Base-by-base conservation (phyloP, 352 stramenopile genomes). In the Globisporangium megalacanthum region DNA sequence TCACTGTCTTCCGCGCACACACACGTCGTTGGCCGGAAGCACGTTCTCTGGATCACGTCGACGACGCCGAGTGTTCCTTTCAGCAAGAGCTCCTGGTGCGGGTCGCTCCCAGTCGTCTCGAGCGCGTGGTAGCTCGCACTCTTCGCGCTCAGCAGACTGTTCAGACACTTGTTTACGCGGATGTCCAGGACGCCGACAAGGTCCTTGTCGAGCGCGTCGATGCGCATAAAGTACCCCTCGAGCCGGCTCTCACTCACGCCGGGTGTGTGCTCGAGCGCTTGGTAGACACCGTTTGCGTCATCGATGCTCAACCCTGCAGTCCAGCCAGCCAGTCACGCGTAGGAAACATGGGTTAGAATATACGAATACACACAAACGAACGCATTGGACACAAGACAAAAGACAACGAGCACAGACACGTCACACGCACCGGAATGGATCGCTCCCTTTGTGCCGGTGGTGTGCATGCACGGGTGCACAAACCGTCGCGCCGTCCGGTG, bases 131-230 rank as follows among this genome's bases (percentile, higher is more conserved):
- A 93, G 49, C 68, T 73, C 7, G 58, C 52, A 47, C 80, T 93
- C 4, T 49, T 64, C 35, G 50, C 44, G 17, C 58, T 49, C 51
- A 74, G 50, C 35, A 92, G 78, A 25, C 50, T 53, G 36, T 59
- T 52, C 13, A 88, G 68, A 51, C 75, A 86, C 25, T 54, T 49
- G 9, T 60, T 75, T 29, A 90, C 49, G 10, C 62, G 69, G 31
- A 80, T 75, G 68, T 92, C 83, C 41, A 89, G 54, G 33, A 44
- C 54, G 1, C 79, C 77, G 22, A 91, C 67, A 19, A 54, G 61
- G 49, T 91, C 79, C 29, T 68, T 55, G 70, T 93, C 83, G 31
- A 91, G 59, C 20, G 51, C 56, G 52, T 93, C 83, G 49, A 88
- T 83, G 50, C 65, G 67, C 47, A 70, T 71, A 35, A 88, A 89